A percentile compares a stretch with the other conserved stretches of the same genome.
These are phyloP conservation scores for Leccinum aurantiacum DNA, from an alignment of 768 basidiomycete species.

Conservation along the genomic window DNA sequence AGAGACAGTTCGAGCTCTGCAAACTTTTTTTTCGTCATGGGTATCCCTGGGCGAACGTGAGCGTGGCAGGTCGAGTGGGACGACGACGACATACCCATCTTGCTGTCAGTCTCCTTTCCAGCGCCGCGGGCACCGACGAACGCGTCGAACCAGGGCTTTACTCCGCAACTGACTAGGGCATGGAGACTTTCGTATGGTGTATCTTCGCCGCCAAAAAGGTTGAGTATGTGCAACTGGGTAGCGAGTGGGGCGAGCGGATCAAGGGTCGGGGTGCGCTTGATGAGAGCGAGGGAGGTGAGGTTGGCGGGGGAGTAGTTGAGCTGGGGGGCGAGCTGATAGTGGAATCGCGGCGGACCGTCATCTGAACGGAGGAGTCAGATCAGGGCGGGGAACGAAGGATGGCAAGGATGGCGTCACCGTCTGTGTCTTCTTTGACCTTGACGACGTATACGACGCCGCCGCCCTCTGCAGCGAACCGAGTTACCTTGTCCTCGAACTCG, in stretches of 20 bases:
- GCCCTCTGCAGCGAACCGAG: slow-evolving; percentile 72
- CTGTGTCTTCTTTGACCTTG: slow-evolving; percentile 71
- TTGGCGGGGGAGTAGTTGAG: slow-evolving; percentile 79
- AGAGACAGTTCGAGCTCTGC: slow-evolving; percentile 95
- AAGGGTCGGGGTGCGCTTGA: slow-evolving; percentile 85
- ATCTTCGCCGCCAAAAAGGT: slow-evolving; percentile 84
- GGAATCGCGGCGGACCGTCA: slow-evolving; percentile 60
- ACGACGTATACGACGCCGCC: slow-evolving; percentile 81
- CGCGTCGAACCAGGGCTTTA: slow-evolving; percentile 98
- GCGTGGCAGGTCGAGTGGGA: background rate
- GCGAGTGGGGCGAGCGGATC: slow-evolving; percentile 81
- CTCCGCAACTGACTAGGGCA: slow-evolving; percentile 90
- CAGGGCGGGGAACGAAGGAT: background rate
- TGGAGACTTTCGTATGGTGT: slow-evolving; percentile 96
- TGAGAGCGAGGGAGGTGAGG: slow-evolving; percentile 87
- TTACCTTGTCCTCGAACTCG: slow-evolving; percentile 72
- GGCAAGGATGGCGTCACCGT: slow-evolving; percentile 50
- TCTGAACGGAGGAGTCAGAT: slow-evolving; percentile 43
- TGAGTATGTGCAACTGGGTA: slow-evolving; percentile 86
- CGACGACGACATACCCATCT: slow-evolving; percentile 61
- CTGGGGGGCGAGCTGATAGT: slow-evolving; percentile 68
- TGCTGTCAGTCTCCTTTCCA: slow-evolving; percentile 75
- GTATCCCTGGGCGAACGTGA: slow-evolving; percentile 57
- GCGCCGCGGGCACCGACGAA: slow-evolving; percentile 84
- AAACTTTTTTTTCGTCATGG: slow-evolving; percentile 99